Evolutionary conservation across 306 rosid genomes (phyloP).

Genomic region (Malus sylvestris): DNA sequence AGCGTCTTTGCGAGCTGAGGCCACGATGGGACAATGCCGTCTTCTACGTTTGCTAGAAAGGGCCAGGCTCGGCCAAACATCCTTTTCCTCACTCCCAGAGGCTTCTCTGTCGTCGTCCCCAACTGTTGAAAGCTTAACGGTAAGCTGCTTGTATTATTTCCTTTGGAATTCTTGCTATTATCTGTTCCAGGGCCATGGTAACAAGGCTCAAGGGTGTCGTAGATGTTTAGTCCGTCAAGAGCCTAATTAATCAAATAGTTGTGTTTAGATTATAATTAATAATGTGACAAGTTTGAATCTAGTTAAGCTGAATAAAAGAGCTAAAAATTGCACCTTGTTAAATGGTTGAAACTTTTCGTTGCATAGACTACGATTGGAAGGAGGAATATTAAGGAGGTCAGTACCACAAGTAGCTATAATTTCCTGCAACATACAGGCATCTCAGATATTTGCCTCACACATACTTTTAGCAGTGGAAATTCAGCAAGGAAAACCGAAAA

Average conservation of each 20-base stretch:
- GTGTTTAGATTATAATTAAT: background rate
- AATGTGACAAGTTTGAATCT: background rate
- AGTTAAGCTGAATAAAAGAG: background rate
- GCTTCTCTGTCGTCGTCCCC: constrained; percentile 49
- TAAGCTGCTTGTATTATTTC: constrained; percentile 7
- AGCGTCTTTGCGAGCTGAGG: constrained; percentile 27
- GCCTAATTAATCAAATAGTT: constrained; percentile 22
- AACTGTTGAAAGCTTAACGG: constrained; percentile 58
- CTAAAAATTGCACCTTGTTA: constrained; percentile 18
- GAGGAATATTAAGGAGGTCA: constrained; percentile 11
- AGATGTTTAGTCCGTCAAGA: constrained; percentile 42
- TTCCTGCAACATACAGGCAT: constrained; percentile 24
- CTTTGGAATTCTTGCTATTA: background rate
- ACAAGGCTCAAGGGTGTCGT: constrained; percentile 65
- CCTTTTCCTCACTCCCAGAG: constrained; percentile 52
- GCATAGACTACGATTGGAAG: constrained; percentile 16
- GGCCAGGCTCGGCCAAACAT: constrained; percentile 89
- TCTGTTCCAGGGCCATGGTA: constrained; percentile 27
- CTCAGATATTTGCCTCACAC: background rate
- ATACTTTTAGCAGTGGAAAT: background rate
- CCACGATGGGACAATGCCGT: constrained; percentile 61
- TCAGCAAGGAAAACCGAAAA: background rate
- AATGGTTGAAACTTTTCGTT: constrained; percentile 4
- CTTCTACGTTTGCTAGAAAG: constrained; percentile 39
- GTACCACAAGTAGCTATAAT: constrained; percentile 39